A percentile compares a stretch with the other conserved stretches of the same genome.
Evolutionary conservation across 1,284 basidiomycete species (phyloP).

Genomic region (Marasmius oreades): DNA sequence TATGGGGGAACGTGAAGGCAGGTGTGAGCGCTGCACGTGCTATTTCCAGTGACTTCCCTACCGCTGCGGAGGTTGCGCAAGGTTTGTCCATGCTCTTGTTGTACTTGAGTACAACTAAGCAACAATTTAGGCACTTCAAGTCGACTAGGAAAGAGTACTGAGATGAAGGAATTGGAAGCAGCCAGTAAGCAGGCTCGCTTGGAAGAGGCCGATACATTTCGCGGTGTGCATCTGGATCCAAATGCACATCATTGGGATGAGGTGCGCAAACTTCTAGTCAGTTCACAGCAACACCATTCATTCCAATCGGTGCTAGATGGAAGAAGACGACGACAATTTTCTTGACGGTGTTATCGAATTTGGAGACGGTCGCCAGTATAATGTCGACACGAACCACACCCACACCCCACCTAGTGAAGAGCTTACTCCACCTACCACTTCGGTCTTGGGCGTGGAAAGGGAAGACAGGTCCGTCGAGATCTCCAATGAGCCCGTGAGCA

Average conservation of each 20-base stretch:
- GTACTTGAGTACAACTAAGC: slow-evolving; percentile 16
- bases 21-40: slow-evolving; percentile 27
- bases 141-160: slow-evolving; percentile 29
- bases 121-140: slow-evolving; percentile 8
- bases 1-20: slow-evolving; percentile 58
- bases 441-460: slow-evolving; percentile 17
- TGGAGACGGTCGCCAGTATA: slow-evolving; percentile 87
- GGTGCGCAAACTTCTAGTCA: slow-evolving; percentile 46
- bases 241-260: slow-evolving; percentile 96
- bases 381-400: slow-evolving; percentile 53
- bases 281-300: slow-evolving; percentile 10
- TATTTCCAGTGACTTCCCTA: slow-evolving; percentile 76
- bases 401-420: slow-evolving; percentile 23
- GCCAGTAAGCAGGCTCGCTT: slow-evolving; percentile 58
- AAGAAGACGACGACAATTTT: slow-evolving; percentile 90
- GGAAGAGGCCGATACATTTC: slow-evolving; percentile 87
- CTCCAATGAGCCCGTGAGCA: slow-evolving; percentile 46
- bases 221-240: slow-evolving; percentile 87
- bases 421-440: slow-evolving; percentile 16
- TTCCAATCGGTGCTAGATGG: slow-evolving; percentile 47
- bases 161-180: slow-evolving; percentile 27
- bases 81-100: slow-evolving; percentile 40
- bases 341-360: slow-evolving; percentile 90
- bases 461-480: slow-evolving; percentile 21
- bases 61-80: slow-evolving; percentile 87